Conservation (phyloP, 2,329 filamentous ascomycete genomes). For the Fusarium sp. region DNA sequence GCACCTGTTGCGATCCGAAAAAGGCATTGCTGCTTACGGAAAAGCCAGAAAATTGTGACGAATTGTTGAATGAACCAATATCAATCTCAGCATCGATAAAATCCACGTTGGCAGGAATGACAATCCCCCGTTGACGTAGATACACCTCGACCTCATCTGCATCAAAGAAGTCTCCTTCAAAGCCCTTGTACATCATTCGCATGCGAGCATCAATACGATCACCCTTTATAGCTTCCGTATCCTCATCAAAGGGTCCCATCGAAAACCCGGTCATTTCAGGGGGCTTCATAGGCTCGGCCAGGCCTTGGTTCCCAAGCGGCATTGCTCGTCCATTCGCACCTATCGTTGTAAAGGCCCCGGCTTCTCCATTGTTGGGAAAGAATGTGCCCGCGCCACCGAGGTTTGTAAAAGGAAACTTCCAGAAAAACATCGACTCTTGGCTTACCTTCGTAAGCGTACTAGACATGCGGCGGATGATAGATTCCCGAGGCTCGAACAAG, state of each 20-base stretch:
- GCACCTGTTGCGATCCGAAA: constrained; percentile 23
- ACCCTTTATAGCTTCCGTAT: constrained; percentile 57
- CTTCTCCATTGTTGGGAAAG: constrained; percentile 56
- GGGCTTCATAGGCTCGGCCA: constrained; percentile 44
- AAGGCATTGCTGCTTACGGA: constrained; percentile 15
- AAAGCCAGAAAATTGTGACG: constrained; percentile 20
- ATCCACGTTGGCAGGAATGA: constrained; percentile 71
- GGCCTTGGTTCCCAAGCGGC: constrained; percentile 57
- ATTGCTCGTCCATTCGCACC: constrained; percentile 7
- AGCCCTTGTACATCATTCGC: constrained; percentile 69
- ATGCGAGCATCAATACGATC: constrained; percentile 62
- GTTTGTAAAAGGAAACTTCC: constrained; percentile 72
- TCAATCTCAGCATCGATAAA: constrained; percentile 71
- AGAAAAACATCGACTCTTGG: constrained; percentile 66
- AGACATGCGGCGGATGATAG: constrained; percentile 60
- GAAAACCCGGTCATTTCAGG: constrained; percentile 49
- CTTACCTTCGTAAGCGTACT: constrained; percentile 51
- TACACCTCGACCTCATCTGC: constrained; percentile 82
- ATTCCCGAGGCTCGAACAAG: constrained; percentile 67
- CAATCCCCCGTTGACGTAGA: constrained; percentile 72
- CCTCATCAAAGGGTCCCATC: constrained; percentile 63
- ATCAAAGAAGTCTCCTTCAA: constrained; percentile 82
- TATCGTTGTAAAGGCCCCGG: not conserved
- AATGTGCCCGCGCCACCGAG: constrained; percentile 78
- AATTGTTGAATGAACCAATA: constrained; percentile 54